Base-by-base conservation (phyloP, 495 filamentous ascomycete species). In the Lophiotrema nucula region DNA sequence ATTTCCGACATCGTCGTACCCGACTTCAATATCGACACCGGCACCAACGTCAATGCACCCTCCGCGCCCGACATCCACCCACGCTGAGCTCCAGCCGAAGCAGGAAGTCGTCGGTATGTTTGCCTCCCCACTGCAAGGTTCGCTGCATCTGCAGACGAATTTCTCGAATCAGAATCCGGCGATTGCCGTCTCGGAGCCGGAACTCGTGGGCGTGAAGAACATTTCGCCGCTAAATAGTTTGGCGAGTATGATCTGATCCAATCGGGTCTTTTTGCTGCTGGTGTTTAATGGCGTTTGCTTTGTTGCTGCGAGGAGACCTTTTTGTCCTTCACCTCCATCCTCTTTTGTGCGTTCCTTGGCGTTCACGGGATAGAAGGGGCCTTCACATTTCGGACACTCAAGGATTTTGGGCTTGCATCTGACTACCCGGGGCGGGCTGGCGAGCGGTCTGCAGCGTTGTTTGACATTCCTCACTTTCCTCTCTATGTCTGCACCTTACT, bases 211-310 rank as follows among this genome's bases (percentile, higher is more conserved):
- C 28, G 54, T 66, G 1, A 61, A 58, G 37, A 57, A 43, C 6
- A 62, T 44, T 3, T 49, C 53, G 3, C 41, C 63, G 33, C 45
- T 66, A n/a, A 66, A 45, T 19, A 58, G 46, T 16, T 44, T 66
- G 12, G 58, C 63, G 24, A 50, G 63, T 24, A 62, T 66, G 63
- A 66, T 66, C 39, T 65, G 56, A n/a, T n/a, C n/a, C n/a, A n/a
- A n/a, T n/a, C n/a, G n/a, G n/a, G n/a, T n/a, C n/a, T n/a, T n/a
- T n/a, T n/a, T n/a, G n/a, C n/a, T n/a, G n/a, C n/a, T n/a, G n/a
- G n/a, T n/a, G n/a, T n/a, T n/a, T n/a, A n/a, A n/a, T n/a, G n/a
- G n/a, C n/a, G n/a, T n/a, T n/a, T n/a, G n/a, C n/a, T n/a, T n/a
- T n/a, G n/a, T n/a, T n/a, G n/a, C n/a, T n/a, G n/a, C n/a, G n/a